Percentiles rank a stretch among this genome's conserved stretches.
Conservation (phyloP, 1,139 yeast genomes). For the Geotrichum reessii region DNA sequence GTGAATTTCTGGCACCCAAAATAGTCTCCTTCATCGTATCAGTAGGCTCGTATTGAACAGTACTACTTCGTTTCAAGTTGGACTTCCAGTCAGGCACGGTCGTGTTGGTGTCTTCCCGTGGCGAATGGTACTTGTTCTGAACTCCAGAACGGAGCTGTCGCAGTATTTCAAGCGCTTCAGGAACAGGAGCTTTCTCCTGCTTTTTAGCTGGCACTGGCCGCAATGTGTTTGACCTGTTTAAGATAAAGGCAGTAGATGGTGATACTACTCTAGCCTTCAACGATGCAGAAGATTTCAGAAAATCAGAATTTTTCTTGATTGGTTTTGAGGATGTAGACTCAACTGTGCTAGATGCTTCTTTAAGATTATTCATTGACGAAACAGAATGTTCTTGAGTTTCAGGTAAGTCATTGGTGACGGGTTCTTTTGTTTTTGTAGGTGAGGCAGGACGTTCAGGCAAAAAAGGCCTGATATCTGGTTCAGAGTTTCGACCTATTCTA, state of each 20-base stretch:
- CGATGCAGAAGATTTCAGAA: background rate
- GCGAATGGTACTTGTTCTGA: constrained; percentile 19
- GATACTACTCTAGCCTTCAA: constrained; percentile 15
- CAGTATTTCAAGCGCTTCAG: constrained; percentile 24
- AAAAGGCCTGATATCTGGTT: background rate
- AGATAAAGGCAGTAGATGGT: constrained; percentile 14
- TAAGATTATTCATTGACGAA: background rate
- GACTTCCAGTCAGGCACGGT: constrained; percentile 23
- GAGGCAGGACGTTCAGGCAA: background rate
- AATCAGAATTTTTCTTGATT: constrained; percentile 10
- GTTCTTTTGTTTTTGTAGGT: background rate
- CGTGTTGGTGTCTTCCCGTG: constrained; percentile 23
- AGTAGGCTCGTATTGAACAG: constrained; percentile 27
- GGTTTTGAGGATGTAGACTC: background rate
- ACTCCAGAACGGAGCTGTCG: constrained; percentile 22
- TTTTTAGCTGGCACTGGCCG: constrained; percentile 9
- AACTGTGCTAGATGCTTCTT: background rate
- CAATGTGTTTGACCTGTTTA: constrained; percentile 11
- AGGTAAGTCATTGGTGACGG: background rate
- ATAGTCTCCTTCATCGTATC: constrained; percentile 25
- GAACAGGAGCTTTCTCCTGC: constrained; percentile 16
- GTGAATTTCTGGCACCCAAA: constrained; percentile 23
- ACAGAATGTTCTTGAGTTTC: background rate
- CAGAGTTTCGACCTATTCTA: background rate
- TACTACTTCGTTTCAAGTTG: constrained; percentile 24